Percentiles rank a stretch among this genome's conserved stretches.
These are phyloP conservation scores for Typha latifolia DNA, from an alignment of 176 grass and related monocot genomes.

Conservation along the genomic window DNA sequence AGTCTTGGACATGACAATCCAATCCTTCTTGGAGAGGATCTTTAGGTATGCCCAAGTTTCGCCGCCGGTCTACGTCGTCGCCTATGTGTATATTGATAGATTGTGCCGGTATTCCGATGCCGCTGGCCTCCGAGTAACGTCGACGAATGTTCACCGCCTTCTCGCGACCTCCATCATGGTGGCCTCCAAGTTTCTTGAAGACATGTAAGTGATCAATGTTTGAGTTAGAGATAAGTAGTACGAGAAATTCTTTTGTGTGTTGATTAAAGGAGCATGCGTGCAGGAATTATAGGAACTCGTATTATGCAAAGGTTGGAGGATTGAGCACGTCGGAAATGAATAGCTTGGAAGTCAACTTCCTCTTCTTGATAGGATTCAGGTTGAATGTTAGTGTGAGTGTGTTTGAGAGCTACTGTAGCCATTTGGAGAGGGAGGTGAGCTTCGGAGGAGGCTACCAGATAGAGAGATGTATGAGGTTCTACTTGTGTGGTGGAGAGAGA, in stretches of 20 bases:
- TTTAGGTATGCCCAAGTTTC: constrained; percentile 51
- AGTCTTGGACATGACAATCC: constrained; percentile 62
- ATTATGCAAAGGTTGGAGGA: constrained; percentile 77
- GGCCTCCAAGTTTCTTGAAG: constrained; percentile 90
- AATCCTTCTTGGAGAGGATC: constrained; percentile 61
- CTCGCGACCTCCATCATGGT: constrained; percentile 64
- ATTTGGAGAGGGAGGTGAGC: constrained; percentile 78
- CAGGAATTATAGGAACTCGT: constrained; percentile 68
- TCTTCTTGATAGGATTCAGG: constrained; percentile 81
- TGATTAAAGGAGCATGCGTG: no score
- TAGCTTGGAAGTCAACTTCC: constrained; percentile 61
- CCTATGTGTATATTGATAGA: constrained; percentile 89
- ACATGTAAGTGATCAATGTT: constrained; percentile 23
- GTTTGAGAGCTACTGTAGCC: constrained; percentile 72
- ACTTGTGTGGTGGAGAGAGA: constrained; percentile 34
- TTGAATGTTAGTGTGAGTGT: constrained; percentile 64
- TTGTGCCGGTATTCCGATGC: constrained; percentile 33
- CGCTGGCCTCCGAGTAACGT: constrained; percentile 30
- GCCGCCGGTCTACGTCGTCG: constrained; percentile 74
- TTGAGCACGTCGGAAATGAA: constrained; percentile 44
- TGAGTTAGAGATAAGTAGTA: no score
- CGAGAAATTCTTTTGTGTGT: no score
- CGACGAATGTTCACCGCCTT: constrained; percentile 67
- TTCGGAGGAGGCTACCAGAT: constrained; percentile 56
- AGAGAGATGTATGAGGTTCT: constrained; percentile 36